Evolutionary conservation across 2,329 filamentous ascomycete species (phyloP), one percentile per base, ranked within the genome.

Genomic region (Xenoacremonium recifei): DNA sequence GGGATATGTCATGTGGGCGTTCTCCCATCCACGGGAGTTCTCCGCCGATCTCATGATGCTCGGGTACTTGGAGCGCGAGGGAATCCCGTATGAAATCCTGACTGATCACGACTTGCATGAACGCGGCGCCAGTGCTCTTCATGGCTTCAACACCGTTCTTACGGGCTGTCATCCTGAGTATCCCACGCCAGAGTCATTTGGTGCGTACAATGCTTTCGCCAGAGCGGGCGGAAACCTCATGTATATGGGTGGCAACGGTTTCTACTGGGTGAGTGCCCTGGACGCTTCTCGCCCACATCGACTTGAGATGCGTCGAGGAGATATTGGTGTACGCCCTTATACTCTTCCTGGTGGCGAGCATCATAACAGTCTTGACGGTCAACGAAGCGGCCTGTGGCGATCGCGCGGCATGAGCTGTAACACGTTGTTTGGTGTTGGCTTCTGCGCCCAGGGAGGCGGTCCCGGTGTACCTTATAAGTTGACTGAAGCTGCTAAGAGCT

Each of bases 181-280:
- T 15, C 29, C 29, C 16, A 11, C 29, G 29, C 10, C 16, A 6
- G 29, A 32, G 29, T 32, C 29, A 11, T 15, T 32, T 6, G 15
- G 16, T 16, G 29, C 29, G 9, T 32, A 32, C 29, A 16, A 16
- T 6, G 29, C 10, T 6, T 32, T 32, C 16, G 29, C 15, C 10
- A 44, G 42, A 3, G 33, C 37, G 3, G 64, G 65, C 9, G 63
- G 65, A 3, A 60, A 55, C 38, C 40, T 69, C 34, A 61, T 68
- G 59, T 68, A 67, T 39, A 48, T 63, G 6, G 64, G 63, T n/a
- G 63, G 64, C 7, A 66, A 67, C 40, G 62, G 64, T 12, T 66
- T 64, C 49, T 66, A 66, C 48, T 13, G 15, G 32, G 19, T 13
- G 13, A 6, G 66, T 56, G 59, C 46, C 49, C 4, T 49, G 60